Conservation (phyloP, 2,329 filamentous ascomycete species). For the Colletotrichum chrysophilum region DNA sequence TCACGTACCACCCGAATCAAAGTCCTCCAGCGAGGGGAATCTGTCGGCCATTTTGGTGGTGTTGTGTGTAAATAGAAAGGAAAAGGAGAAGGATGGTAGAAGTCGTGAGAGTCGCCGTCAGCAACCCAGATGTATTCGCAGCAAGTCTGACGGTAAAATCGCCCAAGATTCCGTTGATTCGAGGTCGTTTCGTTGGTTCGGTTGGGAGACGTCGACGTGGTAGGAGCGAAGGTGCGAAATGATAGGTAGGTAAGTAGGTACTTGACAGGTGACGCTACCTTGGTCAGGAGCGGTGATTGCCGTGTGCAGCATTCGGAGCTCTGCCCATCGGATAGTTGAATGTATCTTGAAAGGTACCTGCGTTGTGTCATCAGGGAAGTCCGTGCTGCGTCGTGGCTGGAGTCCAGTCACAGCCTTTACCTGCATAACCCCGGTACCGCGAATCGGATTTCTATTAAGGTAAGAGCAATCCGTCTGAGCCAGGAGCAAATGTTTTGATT, state of each 20-base stretch:
- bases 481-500: constrained; percentile 14
- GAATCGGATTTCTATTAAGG: neutral
- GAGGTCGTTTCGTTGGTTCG: neutral
- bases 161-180: neutral
- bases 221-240: neutral
- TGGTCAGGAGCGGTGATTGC: constrained; percentile 12
- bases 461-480: constrained; percentile 2
- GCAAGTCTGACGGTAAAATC: neutral
- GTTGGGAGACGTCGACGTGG: neutral
- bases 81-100: constrained; percentile 52
- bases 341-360: neutral
- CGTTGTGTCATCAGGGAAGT: neutral
- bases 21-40: constrained; percentile 81
- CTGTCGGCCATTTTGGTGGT: constrained; percentile 72
- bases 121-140: neutral
- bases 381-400: neutral
- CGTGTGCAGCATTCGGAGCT: constrained; percentile 1
- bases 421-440: neutral
- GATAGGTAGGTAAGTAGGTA: neutral
- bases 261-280: constrained; percentile 3
- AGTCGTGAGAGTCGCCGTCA: constrained; percentile 62
- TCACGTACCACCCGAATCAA: constrained; percentile 65
- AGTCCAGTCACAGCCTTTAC: neutral
- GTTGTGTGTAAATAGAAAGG: constrained; percentile 1
- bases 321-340: constrained; percentile 15